Base-by-base conservation (phyloP, 768 basidiomycete genomes). In the Mycena crocata region DNA sequence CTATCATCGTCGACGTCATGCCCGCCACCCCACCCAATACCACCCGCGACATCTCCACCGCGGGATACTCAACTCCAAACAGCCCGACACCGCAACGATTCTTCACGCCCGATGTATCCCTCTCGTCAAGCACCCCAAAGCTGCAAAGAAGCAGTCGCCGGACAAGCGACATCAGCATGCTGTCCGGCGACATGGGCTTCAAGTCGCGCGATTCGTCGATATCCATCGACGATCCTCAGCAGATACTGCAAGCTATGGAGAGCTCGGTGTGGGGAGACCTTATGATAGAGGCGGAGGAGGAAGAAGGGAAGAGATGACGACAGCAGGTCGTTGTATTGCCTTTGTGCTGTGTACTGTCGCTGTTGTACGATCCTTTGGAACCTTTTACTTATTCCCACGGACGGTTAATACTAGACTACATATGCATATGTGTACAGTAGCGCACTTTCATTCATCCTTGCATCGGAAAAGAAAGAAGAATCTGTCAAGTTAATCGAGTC, bases 1-100 rank as follows among this genome's bases (percentile, higher is more conserved):
- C 88, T 3, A 93, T 93, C 66, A 78, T 92, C 34, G 91, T 93
- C 15, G 89, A 90, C 57, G 80, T 78, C 40, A 81, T 86, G 59
- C 85, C 88, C 0, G 80, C 83, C 35, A 89, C 87, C 10, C 85
- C 87, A 0, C 85, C 87, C 0, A 76, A 79, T 39, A 82, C 80
- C 0, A 86, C 88, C 2, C 79, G 86, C 52, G 90, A 91, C 70
- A 89, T 90, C 34, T 84, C 86, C 7, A 85, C 84, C 42, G 78
- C 79, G 9, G 74, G 77, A 9, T 79, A 77, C 57, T 62, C 72
- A 44, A 50, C 78, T 1, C 81, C 82, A 14, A 75, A 75, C 49
- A 84, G 79, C 46, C 84, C 88, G 34, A 79, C 83, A 12, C 81
- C 78, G 0, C 69, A 76, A 34, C 72, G 80, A 48, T 82, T 78